Evolutionary conservation across 2,329 filamentous ascomycete genomes (phyloP).

Genomic region (Pseudogymnoascus sp.): DNA sequence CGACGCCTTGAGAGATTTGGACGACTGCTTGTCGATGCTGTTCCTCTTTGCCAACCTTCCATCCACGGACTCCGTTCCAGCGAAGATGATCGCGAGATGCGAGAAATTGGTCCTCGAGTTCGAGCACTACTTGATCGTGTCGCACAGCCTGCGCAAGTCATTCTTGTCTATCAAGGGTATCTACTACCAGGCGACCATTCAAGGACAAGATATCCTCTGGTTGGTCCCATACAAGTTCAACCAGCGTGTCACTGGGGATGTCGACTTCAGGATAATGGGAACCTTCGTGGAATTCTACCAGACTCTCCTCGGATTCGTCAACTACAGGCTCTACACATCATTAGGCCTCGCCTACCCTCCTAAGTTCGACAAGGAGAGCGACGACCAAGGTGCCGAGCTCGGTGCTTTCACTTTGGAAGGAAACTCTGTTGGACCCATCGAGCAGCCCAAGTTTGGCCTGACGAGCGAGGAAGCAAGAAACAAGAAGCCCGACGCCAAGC

Average conservation of each 20-base stretch:
- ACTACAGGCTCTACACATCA: slow-evolving; percentile 88
- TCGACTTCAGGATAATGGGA: slow-evolving; percentile 98
- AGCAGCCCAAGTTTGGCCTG: slow-evolving; percentile 45
- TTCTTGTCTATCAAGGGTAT: slow-evolving; percentile 99
- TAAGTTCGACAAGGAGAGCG: slow-evolving; percentile 79
- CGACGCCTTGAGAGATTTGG: slow-evolving; percentile 86
- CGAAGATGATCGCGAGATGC: slow-evolving; percentile 92
- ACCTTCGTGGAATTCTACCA: slow-evolving; percentile 99
- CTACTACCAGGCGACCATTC: slow-evolving; percentile 96
- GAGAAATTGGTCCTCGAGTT: slow-evolving; percentile 92
- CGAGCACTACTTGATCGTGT: slow-evolving; percentile 92
- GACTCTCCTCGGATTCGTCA: slow-evolving; percentile 88
- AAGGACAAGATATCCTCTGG: slow-evolving; percentile 95
- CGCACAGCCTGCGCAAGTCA: slow-evolving; percentile 84
- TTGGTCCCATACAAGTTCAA: slow-evolving; percentile 97
- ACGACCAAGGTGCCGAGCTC: slow-evolving; percentile 82
- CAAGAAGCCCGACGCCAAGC: slow-evolving; percentile 49
- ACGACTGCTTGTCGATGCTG: slow-evolving; percentile 93
- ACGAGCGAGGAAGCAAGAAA: slow-evolving; percentile 36
- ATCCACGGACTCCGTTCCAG: slow-evolving; percentile 77
- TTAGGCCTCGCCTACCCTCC: slow-evolving; percentile 91
- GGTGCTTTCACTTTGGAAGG: slow-evolving; percentile 86
- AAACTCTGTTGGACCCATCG: slow-evolving; percentile 48
- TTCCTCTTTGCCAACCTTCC: slow-evolving; percentile 97
- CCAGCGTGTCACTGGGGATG: slow-evolving; percentile 83